Evolutionary conservation across 2,329 filamentous ascomycete species (phyloP).

Genomic region (Trichoderma afroharzianum): DNA sequence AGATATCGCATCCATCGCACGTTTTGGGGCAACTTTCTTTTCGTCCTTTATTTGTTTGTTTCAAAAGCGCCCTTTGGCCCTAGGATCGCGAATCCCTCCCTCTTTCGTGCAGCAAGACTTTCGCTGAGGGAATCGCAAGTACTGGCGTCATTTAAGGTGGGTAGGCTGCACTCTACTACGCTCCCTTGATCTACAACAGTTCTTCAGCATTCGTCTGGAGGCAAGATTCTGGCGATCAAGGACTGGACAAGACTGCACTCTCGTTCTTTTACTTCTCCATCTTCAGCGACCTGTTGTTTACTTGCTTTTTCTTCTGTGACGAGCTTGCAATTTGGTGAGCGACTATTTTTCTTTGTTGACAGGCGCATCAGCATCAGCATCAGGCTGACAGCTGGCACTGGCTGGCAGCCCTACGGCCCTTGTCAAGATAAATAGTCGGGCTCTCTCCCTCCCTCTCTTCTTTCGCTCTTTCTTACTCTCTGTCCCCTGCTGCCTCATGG

Average conservation of each 20-base stretch:
- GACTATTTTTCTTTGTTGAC: not conserved
- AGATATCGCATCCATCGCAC: not conserved
- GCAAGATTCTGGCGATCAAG: not conserved
- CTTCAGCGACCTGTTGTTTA: not conserved
- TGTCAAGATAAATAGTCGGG: not conserved
- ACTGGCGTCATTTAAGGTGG: constrained; percentile 3
- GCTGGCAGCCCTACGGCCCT: not conserved
- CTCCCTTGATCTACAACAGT: not conserved
- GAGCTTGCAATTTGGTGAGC: not conserved
- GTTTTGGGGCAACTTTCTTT: not conserved
- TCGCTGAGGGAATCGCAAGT: not conserved
- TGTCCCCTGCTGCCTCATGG: not conserved
- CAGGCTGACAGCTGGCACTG: constrained; percentile 7
- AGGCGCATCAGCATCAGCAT: not conserved
- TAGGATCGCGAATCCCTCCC: not conserved
- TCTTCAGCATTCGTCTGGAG: not conserved
- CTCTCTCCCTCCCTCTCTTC: not conserved
- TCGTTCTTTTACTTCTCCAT: not conserved
- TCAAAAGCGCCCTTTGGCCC: not conserved
- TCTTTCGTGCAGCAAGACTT: not conserved
- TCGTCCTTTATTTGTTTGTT: not conserved
- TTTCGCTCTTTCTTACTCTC: not conserved
- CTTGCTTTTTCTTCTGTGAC: not conserved
- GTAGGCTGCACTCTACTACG: not conserved
- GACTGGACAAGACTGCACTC: not conserved